These are phyloP conservation scores for Coprinopsis sp. DNA, from an alignment of 768 basidiomycete genomes.

Conservation along the genomic window DNA sequence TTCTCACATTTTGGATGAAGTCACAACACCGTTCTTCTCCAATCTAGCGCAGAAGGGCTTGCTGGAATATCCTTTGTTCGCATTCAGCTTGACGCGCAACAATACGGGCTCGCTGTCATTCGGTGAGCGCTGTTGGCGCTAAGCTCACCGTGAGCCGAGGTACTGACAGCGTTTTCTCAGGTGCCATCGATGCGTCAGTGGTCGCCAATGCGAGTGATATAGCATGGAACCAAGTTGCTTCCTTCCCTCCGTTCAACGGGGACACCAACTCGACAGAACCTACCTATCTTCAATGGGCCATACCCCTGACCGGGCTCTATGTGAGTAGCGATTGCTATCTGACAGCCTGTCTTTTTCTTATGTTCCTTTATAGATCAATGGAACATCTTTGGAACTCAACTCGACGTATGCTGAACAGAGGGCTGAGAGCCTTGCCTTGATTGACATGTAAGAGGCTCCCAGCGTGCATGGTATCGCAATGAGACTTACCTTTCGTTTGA, in stretches of 20 bases:
- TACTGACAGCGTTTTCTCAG: no score
- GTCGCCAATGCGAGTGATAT: slow-evolving; percentile 57
- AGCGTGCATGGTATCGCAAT: not conserved
- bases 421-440: slow-evolving; percentile 59
- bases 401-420: slow-evolving; percentile 64
- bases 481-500: not conserved
- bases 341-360: not conserved
- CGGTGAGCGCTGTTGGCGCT: slow-evolving; percentile 33
- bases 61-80: slow-evolving; percentile 73
- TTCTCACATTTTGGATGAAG: slow-evolving; percentile 24
- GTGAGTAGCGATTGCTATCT: slow-evolving; percentile 26
- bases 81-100: slow-evolving; percentile 59
- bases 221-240: slow-evolving; percentile 69
- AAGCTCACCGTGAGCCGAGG: no score
- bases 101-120: slow-evolving; percentile 58
- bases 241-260: slow-evolving; percentile 61
- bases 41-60: slow-evolving; percentile 57
- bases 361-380: slow-evolving; percentile 47
- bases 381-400: slow-evolving; percentile 42
- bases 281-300: slow-evolving; percentile 74
- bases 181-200: slow-evolving; percentile 71
- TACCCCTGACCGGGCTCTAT: slow-evolving; percentile 51
- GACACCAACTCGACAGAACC: slow-evolving; percentile 42
- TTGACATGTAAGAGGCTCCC: slow-evolving; percentile 60
- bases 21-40: slow-evolving; percentile 63